A percentile compares a stretch with the other conserved stretches of the same genome.
phyloP scores from a whole-genome alignment of 768 basidiomycete genomes.

The Fistulinella prunicolor region DNA sequence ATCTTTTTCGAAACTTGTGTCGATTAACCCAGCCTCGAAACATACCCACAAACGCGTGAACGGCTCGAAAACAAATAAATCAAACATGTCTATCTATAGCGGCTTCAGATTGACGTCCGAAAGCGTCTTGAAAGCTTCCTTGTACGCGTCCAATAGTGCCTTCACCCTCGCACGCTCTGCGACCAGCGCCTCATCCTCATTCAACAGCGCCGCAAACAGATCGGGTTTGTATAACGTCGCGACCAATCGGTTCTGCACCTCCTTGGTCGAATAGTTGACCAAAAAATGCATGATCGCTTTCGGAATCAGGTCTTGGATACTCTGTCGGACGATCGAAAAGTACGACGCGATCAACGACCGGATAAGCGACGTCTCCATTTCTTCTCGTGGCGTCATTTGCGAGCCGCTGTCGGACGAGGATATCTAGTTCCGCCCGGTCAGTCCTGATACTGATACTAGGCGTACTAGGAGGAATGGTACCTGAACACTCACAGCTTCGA shows the following conservation, averaged over 20 bases:
- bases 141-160: conserved; percentile 92
- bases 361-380: conserved; percentile 95
- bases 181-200: conserved; percentile 94
- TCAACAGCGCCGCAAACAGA: conserved; percentile 83
- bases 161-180: conserved; percentile 93
- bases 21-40: background rate
- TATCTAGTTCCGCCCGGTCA: conserved; percentile 39
- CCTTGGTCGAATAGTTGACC: conserved; percentile 94
- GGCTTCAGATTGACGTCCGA: conserved; percentile 81
- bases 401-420: conserved; percentile 56
- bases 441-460: conserved; percentile 6
- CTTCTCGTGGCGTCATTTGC: conserved; percentile 76
- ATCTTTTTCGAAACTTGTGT: no score
- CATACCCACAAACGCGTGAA: no score
- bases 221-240: conserved; percentile 92
- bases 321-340: conserved; percentile 94
- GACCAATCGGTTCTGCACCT: conserved; percentile 96
- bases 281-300: conserved; percentile 99
- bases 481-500: conserved; percentile 79
- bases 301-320: conserved; percentile 94
- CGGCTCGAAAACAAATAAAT: background rate
- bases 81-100: conserved; percentile 28
- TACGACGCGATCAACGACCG: conserved; percentile 93
- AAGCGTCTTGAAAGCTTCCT: conserved; percentile 85
- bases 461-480: conserved; percentile 3